phyloP scores from a whole-genome alignment of 2,329 filamentous ascomycete species.

The Diaporthe aspalathi region DNA sequence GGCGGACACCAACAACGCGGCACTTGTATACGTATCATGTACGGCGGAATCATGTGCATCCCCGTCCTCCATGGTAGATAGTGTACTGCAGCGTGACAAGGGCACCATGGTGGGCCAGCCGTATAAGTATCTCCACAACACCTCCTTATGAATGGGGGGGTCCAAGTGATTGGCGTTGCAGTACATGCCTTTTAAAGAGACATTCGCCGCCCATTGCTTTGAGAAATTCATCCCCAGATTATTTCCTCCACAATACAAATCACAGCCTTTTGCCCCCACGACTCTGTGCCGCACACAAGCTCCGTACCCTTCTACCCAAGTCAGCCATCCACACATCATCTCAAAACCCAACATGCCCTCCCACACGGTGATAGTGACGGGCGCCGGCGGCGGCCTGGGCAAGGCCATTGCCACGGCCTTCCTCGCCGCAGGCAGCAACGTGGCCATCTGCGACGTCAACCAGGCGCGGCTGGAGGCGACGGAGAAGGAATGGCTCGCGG shows the following conservation, averaged over 20 bases:
- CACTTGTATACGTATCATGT: too few species aligned
- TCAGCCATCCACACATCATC: not conserved
- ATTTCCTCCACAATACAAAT: too few species aligned
- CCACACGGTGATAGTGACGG: slow-evolving; percentile 47
- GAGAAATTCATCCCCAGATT: too few species aligned
- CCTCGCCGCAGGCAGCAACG: slow-evolving; percentile 48
- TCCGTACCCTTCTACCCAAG: too few species aligned
- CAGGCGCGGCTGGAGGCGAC: slow-evolving; percentile 44
- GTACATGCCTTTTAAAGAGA: too few species aligned
- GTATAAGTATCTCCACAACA: not conserved
- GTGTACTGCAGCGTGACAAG: not conserved
- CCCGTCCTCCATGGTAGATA: not conserved
- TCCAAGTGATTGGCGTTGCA: too few species aligned
- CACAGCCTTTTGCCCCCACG: too few species aligned
- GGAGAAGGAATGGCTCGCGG: slow-evolving; percentile 43
- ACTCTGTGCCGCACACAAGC: not conserved
- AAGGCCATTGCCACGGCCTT: slow-evolving; percentile 48
- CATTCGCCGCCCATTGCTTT: too few species aligned
- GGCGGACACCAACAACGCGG: too few species aligned
- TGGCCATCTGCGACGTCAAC: slow-evolving; percentile 50
- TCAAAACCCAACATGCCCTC: not conserved
- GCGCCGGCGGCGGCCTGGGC: slow-evolving; percentile 50
- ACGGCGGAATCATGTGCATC: too few species aligned
- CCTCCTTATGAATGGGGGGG: too few species aligned
- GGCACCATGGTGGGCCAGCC: not conserved